Evolutionary conservation across 805 yeast genomes (phyloP).

Genomic region (Lachancea meyersii): DNA sequence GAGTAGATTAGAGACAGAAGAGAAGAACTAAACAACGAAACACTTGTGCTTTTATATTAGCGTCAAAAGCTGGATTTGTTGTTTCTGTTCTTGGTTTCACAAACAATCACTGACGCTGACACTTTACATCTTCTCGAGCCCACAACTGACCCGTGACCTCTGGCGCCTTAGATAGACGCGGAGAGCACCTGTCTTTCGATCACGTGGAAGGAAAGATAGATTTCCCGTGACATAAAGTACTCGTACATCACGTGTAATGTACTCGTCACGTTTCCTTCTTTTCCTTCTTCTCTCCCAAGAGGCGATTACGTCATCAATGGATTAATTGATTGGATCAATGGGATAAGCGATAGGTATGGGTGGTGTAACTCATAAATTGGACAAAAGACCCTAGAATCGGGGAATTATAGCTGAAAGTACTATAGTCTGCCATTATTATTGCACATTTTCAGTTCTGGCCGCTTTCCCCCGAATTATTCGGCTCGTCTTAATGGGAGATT

Average conservation of each 20-base stretch:
- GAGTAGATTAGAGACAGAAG: not conserved
- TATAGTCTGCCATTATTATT: too few relatives aligned
- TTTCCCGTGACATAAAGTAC: not conserved
- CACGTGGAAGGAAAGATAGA: too few relatives aligned
- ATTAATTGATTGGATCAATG: not conserved
- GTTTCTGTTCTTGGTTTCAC: not conserved
- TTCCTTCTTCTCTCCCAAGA: not conserved
- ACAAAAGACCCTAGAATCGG: too few relatives aligned
- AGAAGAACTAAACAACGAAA: not conserved
- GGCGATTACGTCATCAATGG: too few relatives aligned
- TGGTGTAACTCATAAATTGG: too few relatives aligned
- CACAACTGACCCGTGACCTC: not conserved
- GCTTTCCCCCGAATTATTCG: too few relatives aligned
- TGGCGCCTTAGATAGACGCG: not conserved
- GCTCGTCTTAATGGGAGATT: not conserved
- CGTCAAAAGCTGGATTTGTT: not conserved
- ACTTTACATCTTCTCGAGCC: not conserved
- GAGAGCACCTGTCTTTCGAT: not conserved
- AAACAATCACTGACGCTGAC: slow-evolving; percentile 4
- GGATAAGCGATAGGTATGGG: too few relatives aligned
- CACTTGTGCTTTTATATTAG: not conserved
- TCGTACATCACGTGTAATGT: not conserved
- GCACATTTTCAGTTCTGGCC: too few relatives aligned
- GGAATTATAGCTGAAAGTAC: too few relatives aligned
- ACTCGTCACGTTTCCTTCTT: not conserved